Evolutionary conservation across 73 alveolate species (phyloP).

Genomic region (Paramecium pentaurelia): DNA sequence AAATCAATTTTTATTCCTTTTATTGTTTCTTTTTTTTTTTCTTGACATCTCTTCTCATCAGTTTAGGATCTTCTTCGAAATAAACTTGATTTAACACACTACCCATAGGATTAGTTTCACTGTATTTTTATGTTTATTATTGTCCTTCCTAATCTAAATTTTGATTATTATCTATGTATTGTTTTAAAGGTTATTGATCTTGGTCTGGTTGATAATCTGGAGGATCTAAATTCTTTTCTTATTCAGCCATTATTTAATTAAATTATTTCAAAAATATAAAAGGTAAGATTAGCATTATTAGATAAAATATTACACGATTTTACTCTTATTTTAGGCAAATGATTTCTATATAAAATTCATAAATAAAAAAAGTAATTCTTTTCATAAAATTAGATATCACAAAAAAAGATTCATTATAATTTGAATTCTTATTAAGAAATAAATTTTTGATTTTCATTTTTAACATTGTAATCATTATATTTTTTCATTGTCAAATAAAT

Average conservation of each 20-base stretch:
- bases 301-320: too few species aligned
- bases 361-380: too few species aligned
- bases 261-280: neutral
- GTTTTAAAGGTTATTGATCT: neutral
- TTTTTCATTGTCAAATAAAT: too few species aligned
- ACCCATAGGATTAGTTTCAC: neutral
- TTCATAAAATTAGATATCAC: too few species aligned
- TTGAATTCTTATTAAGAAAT: too few species aligned
- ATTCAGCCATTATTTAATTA: neutral
- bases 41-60: neutral
- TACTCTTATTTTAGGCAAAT: too few species aligned
- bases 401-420: too few species aligned
- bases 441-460: too few species aligned
- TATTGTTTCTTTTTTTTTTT: neutral
- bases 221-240: neutral
- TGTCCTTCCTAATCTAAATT: neutral
- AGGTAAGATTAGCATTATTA: neutral
- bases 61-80: neutral
- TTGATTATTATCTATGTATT: neutral
- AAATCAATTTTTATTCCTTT: neutral
- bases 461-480: too few species aligned
- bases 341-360: too few species aligned
- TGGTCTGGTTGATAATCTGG: neutral
- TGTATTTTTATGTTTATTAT: neutral
- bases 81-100: neutral